Evolutionary conservation across 1,284 basidiomycete genomes (phyloP).

Genomic region (Rhodofomes roseus): DNA sequence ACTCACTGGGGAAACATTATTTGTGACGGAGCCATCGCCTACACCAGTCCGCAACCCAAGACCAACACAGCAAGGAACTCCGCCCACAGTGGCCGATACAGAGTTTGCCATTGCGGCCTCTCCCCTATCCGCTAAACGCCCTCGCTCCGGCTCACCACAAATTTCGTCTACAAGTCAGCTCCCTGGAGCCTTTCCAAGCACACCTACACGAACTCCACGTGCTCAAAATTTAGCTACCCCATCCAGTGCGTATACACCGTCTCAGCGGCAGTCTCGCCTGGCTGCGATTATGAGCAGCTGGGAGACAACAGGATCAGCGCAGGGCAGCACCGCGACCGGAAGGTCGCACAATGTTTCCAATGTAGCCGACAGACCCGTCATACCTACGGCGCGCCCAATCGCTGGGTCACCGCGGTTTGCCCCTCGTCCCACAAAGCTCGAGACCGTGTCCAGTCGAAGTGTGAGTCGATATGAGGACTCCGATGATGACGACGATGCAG

Average conservation of each 20-base stretch:
- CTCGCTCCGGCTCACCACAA: not conserved
- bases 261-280: constrained; percentile 4
- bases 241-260: constrained; percentile 8
- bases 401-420: not conserved
- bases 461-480: not conserved
- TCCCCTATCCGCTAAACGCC: constrained; percentile 1
- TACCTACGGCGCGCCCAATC: not conserved
- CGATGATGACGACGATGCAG: not conserved
- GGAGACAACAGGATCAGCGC: not conserved
- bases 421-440: not conserved
- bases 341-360: not conserved
- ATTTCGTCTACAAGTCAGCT: not conserved
- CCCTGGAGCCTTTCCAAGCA: constrained; percentile 5
- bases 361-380: not conserved
- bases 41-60: not conserved
- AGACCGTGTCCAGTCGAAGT: not conserved
- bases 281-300: constrained; percentile 1
- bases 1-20: not conserved
- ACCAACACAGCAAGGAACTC: not conserved
- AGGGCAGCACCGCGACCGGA: not conserved
- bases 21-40: not conserved
- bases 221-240: constrained; percentile 1
- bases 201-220: constrained; percentile 6
- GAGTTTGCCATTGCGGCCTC: too few species aligned
- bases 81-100: too few species aligned